phyloP scores from a whole-genome alignment of 2,329 filamentous ascomycete genomes.

The Aspergillus sp. region DNA sequence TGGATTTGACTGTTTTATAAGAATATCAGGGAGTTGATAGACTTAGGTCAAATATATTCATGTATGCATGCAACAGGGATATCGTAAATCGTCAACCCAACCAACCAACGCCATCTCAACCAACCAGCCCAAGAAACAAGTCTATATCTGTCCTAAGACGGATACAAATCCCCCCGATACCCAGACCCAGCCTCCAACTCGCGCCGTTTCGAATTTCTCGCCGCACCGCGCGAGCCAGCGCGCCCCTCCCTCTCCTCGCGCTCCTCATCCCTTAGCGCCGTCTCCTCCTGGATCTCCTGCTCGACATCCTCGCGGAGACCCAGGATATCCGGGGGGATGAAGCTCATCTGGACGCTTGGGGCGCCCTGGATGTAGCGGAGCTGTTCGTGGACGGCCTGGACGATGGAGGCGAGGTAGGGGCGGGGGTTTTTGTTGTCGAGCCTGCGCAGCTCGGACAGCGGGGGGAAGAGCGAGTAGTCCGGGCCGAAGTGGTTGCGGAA shows the following conservation, averaged over 20 bases:
- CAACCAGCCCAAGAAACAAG: conserved; percentile 4
- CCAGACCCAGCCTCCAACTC: conserved; percentile 28
- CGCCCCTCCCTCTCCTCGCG: conserved; percentile 30
- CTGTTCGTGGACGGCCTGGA: conserved; percentile 73
- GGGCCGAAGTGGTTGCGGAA: conserved; percentile 84
- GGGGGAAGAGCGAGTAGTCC: conserved; percentile 79
- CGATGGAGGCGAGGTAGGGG: conserved; percentile 65
- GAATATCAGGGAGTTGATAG: conserved; percentile 1
- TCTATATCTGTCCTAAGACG: conserved; percentile 15
- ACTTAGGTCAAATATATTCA: too few relatives aligned
- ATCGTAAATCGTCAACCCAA: neutral
- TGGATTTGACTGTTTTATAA: neutral
- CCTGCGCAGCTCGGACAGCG: conserved; percentile 60
- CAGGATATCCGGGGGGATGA: conserved; percentile 67
- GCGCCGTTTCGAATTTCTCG: conserved; percentile 17
- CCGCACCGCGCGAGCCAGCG: conserved; percentile 11
- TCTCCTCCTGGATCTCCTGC: conserved; percentile 38
- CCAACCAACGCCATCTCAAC: neutral
- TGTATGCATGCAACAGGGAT: neutral
- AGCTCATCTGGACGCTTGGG: conserved; percentile 76
- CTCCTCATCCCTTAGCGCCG: conserved; percentile 28
- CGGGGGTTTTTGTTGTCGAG: conserved; percentile 70
- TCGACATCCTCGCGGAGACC: conserved; percentile 43
- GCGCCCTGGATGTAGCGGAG: conserved; percentile 74
- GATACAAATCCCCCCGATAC: conserved; percentile 27